Percentiles rank a stretch among this genome's conserved stretches.
Conservation (phyloP, 177 flowering plant genomes). For the Vitis hybrid region DNA sequence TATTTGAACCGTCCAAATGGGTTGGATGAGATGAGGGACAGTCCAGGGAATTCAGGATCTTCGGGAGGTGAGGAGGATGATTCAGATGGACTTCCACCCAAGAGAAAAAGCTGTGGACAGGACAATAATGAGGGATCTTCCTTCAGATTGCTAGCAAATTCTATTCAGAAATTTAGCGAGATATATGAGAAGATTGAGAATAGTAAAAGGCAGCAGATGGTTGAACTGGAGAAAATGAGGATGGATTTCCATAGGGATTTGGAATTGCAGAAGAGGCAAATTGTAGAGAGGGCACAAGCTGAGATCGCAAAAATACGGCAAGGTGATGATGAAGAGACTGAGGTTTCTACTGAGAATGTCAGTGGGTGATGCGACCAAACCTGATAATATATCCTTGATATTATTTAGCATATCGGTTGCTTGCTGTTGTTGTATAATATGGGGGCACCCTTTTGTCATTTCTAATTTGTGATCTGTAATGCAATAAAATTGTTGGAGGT, state of each 20-base stretch:
- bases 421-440: constrained; percentile 15
- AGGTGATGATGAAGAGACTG: constrained; percentile 44
- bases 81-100: constrained; percentile 54
- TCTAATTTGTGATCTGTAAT: neutral
- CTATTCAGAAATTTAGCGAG: constrained; percentile 53
- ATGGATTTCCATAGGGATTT: constrained; percentile 62
- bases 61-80: constrained; percentile 32
- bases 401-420: constrained; percentile 1
- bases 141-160: constrained; percentile 49
- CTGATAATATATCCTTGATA: neutral
- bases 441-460: neutral
- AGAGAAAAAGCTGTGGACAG: constrained; percentile 31
- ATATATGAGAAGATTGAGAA: constrained; percentile 61
- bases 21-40: constrained; percentile 59
- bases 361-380: constrained; percentile 28
- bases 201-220: constrained; percentile 54
- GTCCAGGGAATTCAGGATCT: constrained; percentile 47
- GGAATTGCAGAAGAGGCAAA: constrained; percentile 55
- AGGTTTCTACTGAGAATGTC: constrained; percentile 42
- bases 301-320: constrained; percentile 48
- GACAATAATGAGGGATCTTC: constrained; percentile 27
- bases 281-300: constrained; percentile 54
- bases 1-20: constrained; percentile 48
- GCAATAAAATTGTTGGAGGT: constrained; percentile 5
- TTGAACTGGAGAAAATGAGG: constrained; percentile 66